A percentile compares a stretch with the other conserved stretches of the same genome.
phyloP scores from a whole-genome alignment of 192 early-diverging fungal genomes.

The Mortierella hygrophila region DNA sequence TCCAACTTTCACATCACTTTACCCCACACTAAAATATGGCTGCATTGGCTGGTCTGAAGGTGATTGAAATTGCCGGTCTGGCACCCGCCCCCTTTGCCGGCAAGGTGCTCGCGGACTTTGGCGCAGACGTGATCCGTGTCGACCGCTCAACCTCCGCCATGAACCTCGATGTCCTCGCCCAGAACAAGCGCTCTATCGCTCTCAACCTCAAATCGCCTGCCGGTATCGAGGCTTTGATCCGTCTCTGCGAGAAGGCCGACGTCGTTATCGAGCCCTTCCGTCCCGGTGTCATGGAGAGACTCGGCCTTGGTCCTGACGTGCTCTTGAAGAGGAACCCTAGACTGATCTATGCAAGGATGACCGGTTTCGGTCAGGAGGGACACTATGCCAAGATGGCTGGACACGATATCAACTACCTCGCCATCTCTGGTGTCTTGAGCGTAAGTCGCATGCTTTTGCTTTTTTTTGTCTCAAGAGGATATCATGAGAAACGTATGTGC shows the following conservation, averaged over 20 bases:
- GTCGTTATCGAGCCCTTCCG: constrained; percentile 77
- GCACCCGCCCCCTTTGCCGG: constrained; percentile 77
- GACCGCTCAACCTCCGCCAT: constrained; percentile 58
- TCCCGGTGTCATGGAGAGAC: constrained; percentile 76
- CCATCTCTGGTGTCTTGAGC: constrained; percentile 72
- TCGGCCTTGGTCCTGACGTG: constrained; percentile 73
- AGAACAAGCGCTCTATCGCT: constrained; percentile 73
- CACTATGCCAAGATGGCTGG: constrained; percentile 66
- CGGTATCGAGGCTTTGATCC: constrained; percentile 59
- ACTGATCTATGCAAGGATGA: constrained; percentile 72
- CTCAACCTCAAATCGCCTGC: constrained; percentile 68
- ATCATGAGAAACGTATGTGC: background rate
- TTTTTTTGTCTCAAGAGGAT: background rate
- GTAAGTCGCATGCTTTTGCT: constrained; percentile 30
- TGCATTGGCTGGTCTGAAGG: constrained; percentile 60
- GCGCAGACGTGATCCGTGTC: constrained; percentile 75
- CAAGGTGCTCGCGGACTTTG: constrained; percentile 77
- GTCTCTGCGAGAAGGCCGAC: constrained; percentile 64
- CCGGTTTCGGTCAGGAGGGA: constrained; percentile 76
- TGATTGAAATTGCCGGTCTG: constrained; percentile 77
- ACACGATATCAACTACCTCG: constrained; percentile 79
- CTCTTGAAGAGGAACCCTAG: constrained; percentile 67
- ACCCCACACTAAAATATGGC: constrained; percentile 20
- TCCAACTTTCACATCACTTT: background rate
- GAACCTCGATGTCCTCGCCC: constrained; percentile 62